phyloP scores from a whole-genome alignment of 306 rosid species.

The Lathyrus sativus region DNA sequence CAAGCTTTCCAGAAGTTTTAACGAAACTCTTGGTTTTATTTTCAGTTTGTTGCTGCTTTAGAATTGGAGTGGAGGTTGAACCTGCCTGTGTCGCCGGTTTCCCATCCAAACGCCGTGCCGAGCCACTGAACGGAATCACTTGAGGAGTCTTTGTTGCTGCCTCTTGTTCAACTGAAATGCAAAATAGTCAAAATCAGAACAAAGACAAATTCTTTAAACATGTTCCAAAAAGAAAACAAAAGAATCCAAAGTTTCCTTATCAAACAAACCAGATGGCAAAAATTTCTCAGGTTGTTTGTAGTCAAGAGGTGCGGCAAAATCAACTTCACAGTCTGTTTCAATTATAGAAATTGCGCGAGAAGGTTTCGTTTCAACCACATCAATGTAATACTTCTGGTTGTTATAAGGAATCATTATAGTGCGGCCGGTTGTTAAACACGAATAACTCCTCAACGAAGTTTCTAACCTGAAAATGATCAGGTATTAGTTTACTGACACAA shows the following conservation, averaged over 20 bases:
- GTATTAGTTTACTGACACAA: background rate
- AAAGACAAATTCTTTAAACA: background rate
- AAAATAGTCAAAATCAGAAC: no score
- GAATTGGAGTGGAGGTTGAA: conserved; percentile 38
- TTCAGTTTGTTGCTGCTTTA: conserved; percentile 36
- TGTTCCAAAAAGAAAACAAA: background rate
- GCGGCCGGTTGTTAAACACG: conserved; percentile 59
- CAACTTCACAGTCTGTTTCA: conserved; percentile 62
- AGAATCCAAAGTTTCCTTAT: conserved; percentile 34
- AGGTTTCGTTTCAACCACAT: conserved; percentile 59
- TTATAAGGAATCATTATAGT: conserved; percentile 59
- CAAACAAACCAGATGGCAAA: conserved; percentile 25
- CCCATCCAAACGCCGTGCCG: conserved; percentile 57
- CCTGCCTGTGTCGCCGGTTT: conserved; percentile 42
- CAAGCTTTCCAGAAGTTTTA: conserved; percentile 50
- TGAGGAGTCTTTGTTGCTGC: conserved; percentile 39
- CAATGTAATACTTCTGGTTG: conserved; percentile 52
- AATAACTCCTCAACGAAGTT: conserved; percentile 50
- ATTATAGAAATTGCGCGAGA: conserved; percentile 49
- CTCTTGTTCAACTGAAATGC: conserved; percentile 50
- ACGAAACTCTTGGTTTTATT: conserved; percentile 35
- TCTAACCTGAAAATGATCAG: conserved; percentile 50
- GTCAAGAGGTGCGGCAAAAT: conserved; percentile 56
- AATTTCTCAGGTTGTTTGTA: conserved; percentile 49
- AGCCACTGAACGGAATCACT: conserved; percentile 52